Percentiles rank a stretch among this genome's conserved stretches.
Evolutionary conservation across 192 early-diverging fungal genomes (phyloP).

Genomic region (Phycomyces blakesleeanus): DNA sequence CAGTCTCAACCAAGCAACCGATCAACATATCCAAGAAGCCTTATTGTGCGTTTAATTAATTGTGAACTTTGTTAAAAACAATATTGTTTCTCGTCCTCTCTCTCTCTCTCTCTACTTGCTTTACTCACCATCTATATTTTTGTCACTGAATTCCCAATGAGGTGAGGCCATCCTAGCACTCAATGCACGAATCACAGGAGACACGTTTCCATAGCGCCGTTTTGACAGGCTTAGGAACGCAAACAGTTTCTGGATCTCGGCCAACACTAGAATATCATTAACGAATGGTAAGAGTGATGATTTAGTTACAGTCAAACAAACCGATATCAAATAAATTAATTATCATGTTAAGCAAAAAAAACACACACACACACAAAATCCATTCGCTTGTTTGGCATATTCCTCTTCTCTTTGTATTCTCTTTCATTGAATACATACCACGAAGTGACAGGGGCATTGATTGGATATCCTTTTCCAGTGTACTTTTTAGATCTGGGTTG

Average conservation of each 20-base stretch:
- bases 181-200: conserved; percentile 27
- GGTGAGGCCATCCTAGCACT: neutral
- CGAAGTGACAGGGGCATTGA: conserved; percentile 7
- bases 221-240: conserved; percentile 32
- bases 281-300: too few relatives aligned
- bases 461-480: neutral
- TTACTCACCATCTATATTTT: conserved; percentile 18
- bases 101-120: neutral
- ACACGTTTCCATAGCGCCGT: conserved; percentile 30
- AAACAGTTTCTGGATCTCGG: conserved; percentile 45
- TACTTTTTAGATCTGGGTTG: neutral
- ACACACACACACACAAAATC: too few relatives aligned
- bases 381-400: too few relatives aligned
- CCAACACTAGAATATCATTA: too few relatives aligned
- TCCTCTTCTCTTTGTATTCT: neutral
- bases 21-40: conserved; percentile 23
- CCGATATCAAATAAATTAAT: too few relatives aligned
- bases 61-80: too few relatives aligned
- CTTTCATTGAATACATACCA: neutral
- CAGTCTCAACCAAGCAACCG: conserved; percentile 5
- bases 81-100: neutral
- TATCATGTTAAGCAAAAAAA: too few relatives aligned
- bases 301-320: too few relatives aligned
- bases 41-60: too few relatives aligned
- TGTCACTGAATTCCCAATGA: conserved; percentile 20